These are phyloP conservation scores for Trichoderma sp. DNA, from an alignment of 2,329 filamentous ascomycete genomes.

Conservation along the genomic window DNA sequence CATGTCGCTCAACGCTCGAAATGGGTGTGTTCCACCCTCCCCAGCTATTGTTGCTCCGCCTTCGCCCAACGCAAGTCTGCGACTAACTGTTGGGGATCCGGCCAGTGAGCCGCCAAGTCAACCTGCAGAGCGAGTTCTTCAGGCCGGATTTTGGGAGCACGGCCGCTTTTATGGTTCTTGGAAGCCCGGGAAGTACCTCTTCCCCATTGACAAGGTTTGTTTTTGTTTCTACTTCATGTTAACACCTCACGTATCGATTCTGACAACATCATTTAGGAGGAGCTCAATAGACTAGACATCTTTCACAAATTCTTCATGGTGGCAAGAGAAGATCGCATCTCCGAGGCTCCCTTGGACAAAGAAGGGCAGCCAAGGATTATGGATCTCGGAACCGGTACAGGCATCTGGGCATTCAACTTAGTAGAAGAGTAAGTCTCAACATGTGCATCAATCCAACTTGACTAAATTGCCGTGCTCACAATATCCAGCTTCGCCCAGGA, in stretches of 20 bases:
- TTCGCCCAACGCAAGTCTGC: conserved; percentile 18
- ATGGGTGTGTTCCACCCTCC: conserved; percentile 28
- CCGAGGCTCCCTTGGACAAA: conserved; percentile 22
- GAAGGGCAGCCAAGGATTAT: conserved; percentile 43
- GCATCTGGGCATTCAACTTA: conserved; percentile 88
- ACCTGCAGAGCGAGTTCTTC: conserved; percentile 22
- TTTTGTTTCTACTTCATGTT: neutral
- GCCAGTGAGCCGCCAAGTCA: conserved; percentile 23
- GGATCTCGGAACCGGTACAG: conserved; percentile 79
- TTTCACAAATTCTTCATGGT: conserved; percentile 75
- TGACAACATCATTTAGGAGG: conserved; percentile 46
- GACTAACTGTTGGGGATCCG: conserved; percentile 20
- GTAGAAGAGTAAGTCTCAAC: conserved; percentile 59
- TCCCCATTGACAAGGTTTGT: conserved; percentile 61
- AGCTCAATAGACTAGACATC: conserved; percentile 76
- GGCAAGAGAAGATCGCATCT: conserved; percentile 49
- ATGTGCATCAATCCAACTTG: neutral
- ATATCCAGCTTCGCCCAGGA: conserved; percentile 24
- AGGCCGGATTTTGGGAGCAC: conserved; percentile 52
- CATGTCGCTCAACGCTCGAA: conserved; percentile 32
- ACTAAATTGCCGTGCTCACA: neutral
- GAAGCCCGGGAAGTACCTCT: conserved; percentile 67
- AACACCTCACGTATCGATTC: neutral
- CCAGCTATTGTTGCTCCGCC: conserved; percentile 14
- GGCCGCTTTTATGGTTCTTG: conserved; percentile 68